phyloP scores from a whole-genome alignment of 2,329 filamentous ascomycete species.

The Nemania sp. region DNA sequence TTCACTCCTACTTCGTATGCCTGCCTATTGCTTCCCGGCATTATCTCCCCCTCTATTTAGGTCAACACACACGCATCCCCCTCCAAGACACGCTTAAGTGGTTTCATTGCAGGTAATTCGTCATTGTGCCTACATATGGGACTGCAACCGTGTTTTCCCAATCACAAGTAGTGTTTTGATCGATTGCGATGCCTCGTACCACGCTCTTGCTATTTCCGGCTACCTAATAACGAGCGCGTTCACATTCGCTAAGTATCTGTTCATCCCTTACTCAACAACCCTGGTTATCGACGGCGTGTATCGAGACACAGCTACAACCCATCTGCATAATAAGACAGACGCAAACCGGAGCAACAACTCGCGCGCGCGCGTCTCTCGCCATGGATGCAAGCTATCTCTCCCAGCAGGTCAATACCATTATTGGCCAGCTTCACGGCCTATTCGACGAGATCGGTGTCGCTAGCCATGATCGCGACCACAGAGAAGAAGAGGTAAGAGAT shows the following conservation, averaged over 20 bases:
- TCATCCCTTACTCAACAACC: neutral
- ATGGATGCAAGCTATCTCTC: constrained; percentile 94
- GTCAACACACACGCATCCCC: constrained; percentile 4
- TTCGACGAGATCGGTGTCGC: constrained; percentile 99
- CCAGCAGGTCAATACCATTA: constrained; percentile 93
- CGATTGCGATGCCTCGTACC: constrained; percentile 28
- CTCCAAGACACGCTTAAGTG: constrained; percentile 27
- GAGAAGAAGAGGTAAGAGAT: constrained; percentile 81
- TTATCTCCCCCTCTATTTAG: constrained; percentile 33
- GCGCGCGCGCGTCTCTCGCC: constrained; percentile 17
- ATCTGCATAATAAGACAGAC: too few species aligned
- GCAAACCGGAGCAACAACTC: too few species aligned
- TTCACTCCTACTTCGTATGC: neutral
- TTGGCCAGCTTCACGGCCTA: constrained; percentile 87
- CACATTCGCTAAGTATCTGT: neutral
- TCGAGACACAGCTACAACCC: too few species aligned
- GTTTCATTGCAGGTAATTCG: constrained; percentile 31
- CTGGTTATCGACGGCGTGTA: neutral
- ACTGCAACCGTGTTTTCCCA: constrained; percentile 1
- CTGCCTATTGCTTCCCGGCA: constrained; percentile 24
- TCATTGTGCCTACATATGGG: constrained; percentile 23
- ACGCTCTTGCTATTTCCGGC: constrained; percentile 12
- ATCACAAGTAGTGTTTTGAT: constrained; percentile 23
- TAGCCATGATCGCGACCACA: constrained; percentile 84
- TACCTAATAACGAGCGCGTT: constrained; percentile 19